Base-by-base conservation (phyloP, 139 green algal species). In the Chlamydomonas asymmetrica region DNA sequence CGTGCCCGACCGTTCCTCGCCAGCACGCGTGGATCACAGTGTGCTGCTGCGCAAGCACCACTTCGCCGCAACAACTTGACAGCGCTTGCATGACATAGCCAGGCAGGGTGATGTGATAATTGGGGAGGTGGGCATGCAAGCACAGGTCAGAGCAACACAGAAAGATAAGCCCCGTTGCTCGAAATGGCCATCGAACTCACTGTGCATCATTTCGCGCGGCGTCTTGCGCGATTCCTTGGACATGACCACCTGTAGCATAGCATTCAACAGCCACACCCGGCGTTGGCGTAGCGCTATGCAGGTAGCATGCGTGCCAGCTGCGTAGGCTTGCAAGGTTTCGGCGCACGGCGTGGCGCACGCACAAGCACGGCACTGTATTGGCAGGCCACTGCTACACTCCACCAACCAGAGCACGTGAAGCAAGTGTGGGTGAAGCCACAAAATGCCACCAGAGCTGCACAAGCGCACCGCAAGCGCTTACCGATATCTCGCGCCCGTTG, bases 181-280 rank as follows among this genome's bases (percentile, higher is more conserved):
- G 45, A 35, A 31, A 48, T 50, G 22, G 23, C 23, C 22, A 43
- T 20, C 52, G 29, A 34, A 25, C 52, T 34, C 48, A 56, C 75
- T 66, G 16, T 77, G 68, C 25, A 90, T 71, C 91, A 96, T 96
- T 39, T 96, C 91, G 7, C 83, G 66, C 0, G 91, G 91, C 3
- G 91, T 93, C 82, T 96, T 96, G 57, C 91, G 85, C 3, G 68
- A 80, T 80, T 96, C 83, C 71, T 90, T 88, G 9, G 82, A 90
- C 39, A 84, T 69, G 2, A 85, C 75, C 54, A 94, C 90, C 84
- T 91, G 80, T 8, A 43, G 4, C n/a, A n/a, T n/a, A n/a, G n/a
- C n/a, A n/a, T n/a, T 20, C 48, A 56, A 27, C 16, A 20, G 48
- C 48, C 48, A 56, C 48, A 20, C 48, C 48, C 48, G 16, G 16